Base-by-base conservation (phyloP, 805 yeast genomes). In the Yamadazyma olivae region DNA sequence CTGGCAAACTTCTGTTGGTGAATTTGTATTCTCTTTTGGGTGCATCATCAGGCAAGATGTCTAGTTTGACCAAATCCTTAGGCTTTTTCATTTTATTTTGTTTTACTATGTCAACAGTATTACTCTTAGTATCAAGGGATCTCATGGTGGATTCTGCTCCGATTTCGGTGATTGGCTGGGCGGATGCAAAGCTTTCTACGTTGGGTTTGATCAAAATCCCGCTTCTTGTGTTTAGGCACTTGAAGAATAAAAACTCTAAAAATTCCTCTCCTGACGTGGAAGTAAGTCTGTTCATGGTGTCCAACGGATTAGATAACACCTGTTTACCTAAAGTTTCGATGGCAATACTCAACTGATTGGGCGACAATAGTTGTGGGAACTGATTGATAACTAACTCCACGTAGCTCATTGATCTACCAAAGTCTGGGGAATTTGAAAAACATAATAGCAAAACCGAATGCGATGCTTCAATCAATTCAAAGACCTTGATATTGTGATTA, bases 261-360 rank as follows among this genome's bases (percentile, higher is more conserved):
- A 79, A 61, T 35, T 63, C 60, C 36, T 60, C 62, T 1, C 51
- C 57, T 1, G 56, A 47, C 20, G 40, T 44, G 4, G 35, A 26
- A 38, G 41, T 33, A 8, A 17, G 15, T 2, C 22, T 8, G 23
- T 30, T 26, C 2, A 29, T 32, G 28, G 48, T 45, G 1, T n/a
- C 18, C 13, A 54, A 32, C 1, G 65, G 60, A 9, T 41, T 44
- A 0, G 64, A 50, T 34, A 67, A 43, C 15, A 62, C 43, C 33
- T 56, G 57, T 41, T 70, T 66, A 0, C 83, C 76, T 19, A 81
- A 56, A 1, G 79, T 70, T 45, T 71, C 79, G 14, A 78, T 58
- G 0, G 85, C 87, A 15, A 79, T 64, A 17, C 66, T 64, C 15
- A 80, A 58, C 50, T 83, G 91, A 6, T 55, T 50, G 3, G 78